Percentiles rank a stretch among this genome's conserved stretches.
These are phyloP conservation scores for Botryotinia convoluta DNA, from an alignment of 2,329 filamentous ascomycete genomes.

Conservation along the genomic window DNA sequence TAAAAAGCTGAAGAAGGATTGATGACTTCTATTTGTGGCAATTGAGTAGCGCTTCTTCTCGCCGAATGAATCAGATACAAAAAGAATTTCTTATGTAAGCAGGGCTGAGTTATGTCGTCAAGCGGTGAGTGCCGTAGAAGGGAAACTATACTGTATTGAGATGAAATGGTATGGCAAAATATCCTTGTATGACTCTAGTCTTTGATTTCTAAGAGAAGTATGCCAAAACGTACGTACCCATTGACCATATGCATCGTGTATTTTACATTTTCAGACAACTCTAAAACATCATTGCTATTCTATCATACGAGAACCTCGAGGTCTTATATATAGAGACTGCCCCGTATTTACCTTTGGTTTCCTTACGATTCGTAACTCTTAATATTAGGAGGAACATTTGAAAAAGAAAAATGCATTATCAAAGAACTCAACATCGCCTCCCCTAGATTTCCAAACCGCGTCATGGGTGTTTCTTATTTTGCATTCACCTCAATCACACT, in stretches of 20 bases:
- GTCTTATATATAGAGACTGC: not conserved
- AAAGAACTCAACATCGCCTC: constrained; percentile 6
- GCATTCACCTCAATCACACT: constrained; percentile 4
- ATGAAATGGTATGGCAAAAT: not conserved
- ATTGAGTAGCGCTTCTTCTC: constrained; percentile 1
- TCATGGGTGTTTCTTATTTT: constrained; percentile 13
- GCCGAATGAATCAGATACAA: constrained; percentile 23
- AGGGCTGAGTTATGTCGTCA: not conserved
- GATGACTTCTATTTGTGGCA: constrained; percentile 17
- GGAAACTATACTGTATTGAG: not conserved
- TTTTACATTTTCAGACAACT: not conserved
- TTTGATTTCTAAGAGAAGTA: not conserved
- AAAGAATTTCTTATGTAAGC: constrained; percentile 19
- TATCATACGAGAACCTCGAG: not conserved
- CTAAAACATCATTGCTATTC: not conserved
- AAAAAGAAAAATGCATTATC: constrained; percentile 7
- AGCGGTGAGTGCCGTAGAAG: not conserved
- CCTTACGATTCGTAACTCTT: not conserved
- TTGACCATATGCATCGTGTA: not conserved
- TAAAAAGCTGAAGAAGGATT: constrained; percentile 11
- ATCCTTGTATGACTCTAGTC: constrained; percentile 10
- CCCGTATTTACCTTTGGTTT: not conserved
- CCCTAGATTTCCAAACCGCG: not conserved
- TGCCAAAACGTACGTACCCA: not conserved
- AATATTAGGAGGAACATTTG: not conserved